Evolutionary conservation across 2,329 filamentous ascomycete species (phyloP), one percentile per base, ranked within the genome.

Genomic region (Akanthomyces uredinophilus): DNA sequence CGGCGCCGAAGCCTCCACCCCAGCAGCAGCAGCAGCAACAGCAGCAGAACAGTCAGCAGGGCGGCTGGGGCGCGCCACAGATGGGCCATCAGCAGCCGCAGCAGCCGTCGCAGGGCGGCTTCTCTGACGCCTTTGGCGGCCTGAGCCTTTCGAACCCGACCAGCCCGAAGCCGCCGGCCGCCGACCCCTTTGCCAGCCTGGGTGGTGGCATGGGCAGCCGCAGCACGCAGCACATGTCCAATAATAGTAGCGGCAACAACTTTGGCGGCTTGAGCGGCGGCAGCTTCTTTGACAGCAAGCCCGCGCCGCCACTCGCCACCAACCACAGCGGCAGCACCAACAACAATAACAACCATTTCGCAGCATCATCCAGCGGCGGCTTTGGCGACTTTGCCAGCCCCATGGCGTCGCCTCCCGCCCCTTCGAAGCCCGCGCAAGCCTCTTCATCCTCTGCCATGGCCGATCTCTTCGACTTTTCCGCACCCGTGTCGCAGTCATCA

Each of bases 391-490:
- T 93, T 65, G 83, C 87, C 39, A 82, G 83, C 14, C 86, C 88
- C 62, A 77, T 78, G 46, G 77, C 82, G 8, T 72, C 84, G 24
- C 64, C 71, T 47, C 64, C 75, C 60, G 65, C 79, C 16, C 22
- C 50, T 14, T 27, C 39, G 24, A 78, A 82, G 71, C 79, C 73
- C 55, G 73, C 73, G 66, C 77, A 74, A 58, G 69, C 81, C 16
- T 73, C 81, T 2, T 80, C 81, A 2, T 80, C 82, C 11, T 84
- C 85, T 35, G 83, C 86, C 18, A 85, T 95, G 68, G 87, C 87
- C 54, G 91, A 96, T 71, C 81, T 97, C 1, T 94, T 97, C 70
- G 91, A 94, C 71, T 84, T 96, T 66, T 84, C 85, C 7, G 77
- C 84, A 0, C 75, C 85, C 6, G 73, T 78, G 4, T 69, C 80